Base-by-base conservation (phyloP, 140 eudicot genomes). In the Anethum foeniculum region DNA sequence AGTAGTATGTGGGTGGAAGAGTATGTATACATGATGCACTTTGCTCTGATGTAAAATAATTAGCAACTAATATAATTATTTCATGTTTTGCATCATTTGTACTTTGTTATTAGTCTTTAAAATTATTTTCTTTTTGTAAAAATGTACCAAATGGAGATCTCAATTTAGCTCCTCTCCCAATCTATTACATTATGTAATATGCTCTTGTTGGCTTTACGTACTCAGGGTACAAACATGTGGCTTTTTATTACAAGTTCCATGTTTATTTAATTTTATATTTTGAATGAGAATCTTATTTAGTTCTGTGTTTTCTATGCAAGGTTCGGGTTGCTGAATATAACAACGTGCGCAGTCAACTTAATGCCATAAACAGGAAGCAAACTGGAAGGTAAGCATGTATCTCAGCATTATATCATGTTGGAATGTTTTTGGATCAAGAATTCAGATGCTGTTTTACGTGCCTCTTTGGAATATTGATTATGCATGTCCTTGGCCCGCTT, bases 261-360 rank as follows among this genome's bases (percentile, higher is more conserved):
- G 12, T 28, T 41, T 52, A 13, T 78, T 39, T 7, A 81, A 64
- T 74, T 30, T 19, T 28, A n/a, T 81, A 25, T 41, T 9, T 56
- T 58, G 27, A 4, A 52, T 28, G 80, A 19, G 41, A 25, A 44
- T 43, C 60, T 79, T 52, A 75, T 25, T 65, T 75, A 72, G 82
- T 85, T 81, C 32, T 79, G 46, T 81, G 72, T 74, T 79, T 32
- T 36, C 27, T 78, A 44, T 89, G 34, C 32, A 85, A 95, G 99
- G 98, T 95, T 81, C 97, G 99, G 80, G 87, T 92, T 86, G 97
- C 99, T 77, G 99, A 95, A 85, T 90, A 91, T 86, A 95, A 87
- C 91, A 93, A 95, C 81, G 94, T 95, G 60, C 97, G 97, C 83
- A 91, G 99, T 86, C 99, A 95, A 86, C 97, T 95, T 52, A 93